These are phyloP conservation scores for Scopulariopsis brevicaulis DNA, from an alignment of 2,329 filamentous ascomycete species.

Conservation along the genomic window DNA sequence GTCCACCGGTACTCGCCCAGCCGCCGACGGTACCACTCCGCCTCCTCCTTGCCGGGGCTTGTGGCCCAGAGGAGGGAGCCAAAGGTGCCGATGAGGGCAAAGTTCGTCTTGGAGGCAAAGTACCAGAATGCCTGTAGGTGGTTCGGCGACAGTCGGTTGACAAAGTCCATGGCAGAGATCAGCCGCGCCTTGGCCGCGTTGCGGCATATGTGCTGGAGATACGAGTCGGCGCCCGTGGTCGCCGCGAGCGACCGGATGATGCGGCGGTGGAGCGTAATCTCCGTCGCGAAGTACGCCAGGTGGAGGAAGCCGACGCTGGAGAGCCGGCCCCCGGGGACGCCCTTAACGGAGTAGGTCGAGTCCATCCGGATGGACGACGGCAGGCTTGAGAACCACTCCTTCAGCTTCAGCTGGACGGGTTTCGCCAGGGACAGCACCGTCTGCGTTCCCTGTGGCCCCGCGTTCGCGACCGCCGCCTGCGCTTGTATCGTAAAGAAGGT, in stretches of 20 bases:
- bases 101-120: constrained; percentile 79
- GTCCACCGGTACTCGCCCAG: constrained; percentile 92
- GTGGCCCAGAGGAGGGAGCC: constrained; percentile 84
- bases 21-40: constrained; percentile 79
- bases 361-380: constrained; percentile 57
- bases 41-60: constrained; percentile 75
- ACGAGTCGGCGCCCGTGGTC: constrained; percentile 48
- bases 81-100: constrained; percentile 90
- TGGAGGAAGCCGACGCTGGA: constrained; percentile 69
- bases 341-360: constrained; percentile 28
- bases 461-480: constrained; percentile 55
- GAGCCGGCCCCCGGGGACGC: constrained; percentile 29
- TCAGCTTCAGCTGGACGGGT: constrained; percentile 70
- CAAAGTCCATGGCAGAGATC: constrained; percentile 95
- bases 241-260: constrained; percentile 69
- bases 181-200: constrained; percentile 87
- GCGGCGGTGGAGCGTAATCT: constrained; percentile 84
- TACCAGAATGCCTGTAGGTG: constrained; percentile 92
- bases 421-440: constrained; percentile 66
- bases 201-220: constrained; percentile 84
- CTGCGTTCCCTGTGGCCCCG: constrained; percentile 59
- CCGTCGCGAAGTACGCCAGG: constrained; percentile 84
- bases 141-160: constrained; percentile 77
- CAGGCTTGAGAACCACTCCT: constrained; percentile 70
- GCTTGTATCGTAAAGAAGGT: constrained; percentile 73